Evolutionary conservation across 257 asterid species (phyloP), one percentile per base, ranked within the genome.

Genomic region (Nicotiana tomentosiformis): DNA sequence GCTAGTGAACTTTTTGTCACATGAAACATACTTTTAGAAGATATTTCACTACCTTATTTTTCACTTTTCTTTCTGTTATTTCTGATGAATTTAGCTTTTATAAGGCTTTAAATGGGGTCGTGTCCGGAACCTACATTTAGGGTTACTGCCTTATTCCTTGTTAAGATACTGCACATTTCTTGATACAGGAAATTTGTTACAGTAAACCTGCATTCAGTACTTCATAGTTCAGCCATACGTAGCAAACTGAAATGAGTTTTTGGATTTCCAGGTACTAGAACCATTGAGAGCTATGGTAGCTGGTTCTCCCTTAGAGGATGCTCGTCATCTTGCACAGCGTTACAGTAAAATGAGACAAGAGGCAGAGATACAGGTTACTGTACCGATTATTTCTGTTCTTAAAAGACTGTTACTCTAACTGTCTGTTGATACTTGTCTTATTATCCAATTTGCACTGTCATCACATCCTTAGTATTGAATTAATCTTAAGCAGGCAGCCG

Each of bases 311-410:
- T 86, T 96, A 66, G 99, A 96, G 88, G 99, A 96, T 86, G 99
- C 99, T 87, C 98, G 98, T n/a, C 98, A 94, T 89, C 95, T 96
- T 83, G 99, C 99, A 83, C 99, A 96, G 89, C 94, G 98, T 80
- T 96, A 94, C 83, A 94, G 99, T 89, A 89, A 84, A 84, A 90
- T 96, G 99, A 93, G 99, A 84, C 99, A 94, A 92, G 99, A 96
- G 77, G 98, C 98, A 60, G 98, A 96, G 91, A 86, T 93, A 35
- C 99, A 94, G 93, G 98, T 96, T 88, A 87, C 85, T 51, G 46
- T 76, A 51, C 51, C 29, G 64, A 51, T 76, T 51, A 51, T 51
- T 76, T 17, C 80, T 53, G 20, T 26, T 76, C 17, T 58, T 8
- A 51, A 76, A 23, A 76, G 46, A 29, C 46, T 76, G 3, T 70